Evolutionary conservation across 768 basidiomycete genomes (phyloP).

Genomic region (Holtermannia corniformis): DNA sequence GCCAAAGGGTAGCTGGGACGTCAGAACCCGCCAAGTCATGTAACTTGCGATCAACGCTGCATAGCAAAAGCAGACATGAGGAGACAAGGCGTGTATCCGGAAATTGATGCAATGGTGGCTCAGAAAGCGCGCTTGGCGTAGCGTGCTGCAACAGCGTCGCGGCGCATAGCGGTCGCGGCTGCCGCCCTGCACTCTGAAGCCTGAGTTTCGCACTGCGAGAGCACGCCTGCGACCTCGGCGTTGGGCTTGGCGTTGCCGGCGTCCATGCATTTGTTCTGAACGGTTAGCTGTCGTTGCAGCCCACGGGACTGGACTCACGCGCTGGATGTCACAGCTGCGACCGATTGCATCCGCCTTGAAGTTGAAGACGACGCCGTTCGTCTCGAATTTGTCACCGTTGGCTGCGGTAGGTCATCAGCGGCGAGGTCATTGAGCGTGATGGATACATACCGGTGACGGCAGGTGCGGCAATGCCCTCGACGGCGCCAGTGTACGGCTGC

Average conservation of each 20-base stretch:
- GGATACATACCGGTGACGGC: constrained; percentile 15
- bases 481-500: constrained; percentile 20
- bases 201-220: neutral
- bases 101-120: too few relatives aligned
- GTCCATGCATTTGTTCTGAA: neutral
- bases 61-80: too few relatives aligned
- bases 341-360: neutral
- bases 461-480: constrained; percentile 17
- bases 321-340: neutral
- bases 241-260: neutral
- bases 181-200: neutral
- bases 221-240: neutral
- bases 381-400: neutral
- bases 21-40: too few relatives aligned
- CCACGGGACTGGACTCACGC: neutral
- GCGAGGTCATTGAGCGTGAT: neutral
- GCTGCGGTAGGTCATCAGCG: neutral
- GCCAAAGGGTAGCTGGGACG: too few relatives aligned
- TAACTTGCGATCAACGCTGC: too few relatives aligned
- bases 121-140: neutral
- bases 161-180: neutral
- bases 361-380: neutral
- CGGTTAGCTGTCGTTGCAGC: neutral
- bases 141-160: neutral
- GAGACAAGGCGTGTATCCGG: too few relatives aligned